These are phyloP conservation scores for Cytospora paraplurivora DNA, from an alignment of 2,329 filamentous ascomycete species.

Conservation along the genomic window DNA sequence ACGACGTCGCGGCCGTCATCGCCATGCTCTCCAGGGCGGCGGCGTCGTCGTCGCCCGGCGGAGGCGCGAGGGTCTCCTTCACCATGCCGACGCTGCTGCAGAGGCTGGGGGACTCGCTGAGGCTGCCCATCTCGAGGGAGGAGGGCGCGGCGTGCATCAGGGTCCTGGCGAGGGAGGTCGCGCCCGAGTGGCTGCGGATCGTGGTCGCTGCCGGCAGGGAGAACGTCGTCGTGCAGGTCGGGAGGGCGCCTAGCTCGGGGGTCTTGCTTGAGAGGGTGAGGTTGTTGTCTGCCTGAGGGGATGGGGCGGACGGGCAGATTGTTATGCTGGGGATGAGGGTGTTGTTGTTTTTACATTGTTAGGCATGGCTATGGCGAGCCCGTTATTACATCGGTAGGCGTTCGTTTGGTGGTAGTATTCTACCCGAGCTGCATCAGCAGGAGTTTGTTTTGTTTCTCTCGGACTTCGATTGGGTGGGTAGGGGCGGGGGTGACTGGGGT, in stretches of 20 bases:
- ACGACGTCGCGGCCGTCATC: constrained; percentile 69
- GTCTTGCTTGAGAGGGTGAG: constrained; percentile 32
- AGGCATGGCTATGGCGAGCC: neutral
- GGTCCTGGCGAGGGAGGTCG: constrained; percentile 56
- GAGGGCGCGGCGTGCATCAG: constrained; percentile 54
- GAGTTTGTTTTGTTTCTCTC: neutral
- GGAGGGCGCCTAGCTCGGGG: constrained; percentile 23
- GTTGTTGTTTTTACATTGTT: neutral
- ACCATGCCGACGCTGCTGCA: constrained; percentile 63
- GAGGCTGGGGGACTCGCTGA: constrained; percentile 69
- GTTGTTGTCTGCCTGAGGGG: constrained; percentile 31
- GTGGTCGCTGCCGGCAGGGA: constrained; percentile 56
- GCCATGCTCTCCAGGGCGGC: constrained; percentile 61
- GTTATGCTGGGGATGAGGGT: neutral
- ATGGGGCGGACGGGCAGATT: neutral
- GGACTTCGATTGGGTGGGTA: neutral
- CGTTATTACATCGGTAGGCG: neutral
- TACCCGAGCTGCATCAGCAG: neutral
- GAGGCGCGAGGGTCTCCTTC: constrained; percentile 64
- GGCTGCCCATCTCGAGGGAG: constrained; percentile 54
- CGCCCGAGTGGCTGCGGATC: constrained; percentile 58
- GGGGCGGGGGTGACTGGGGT: no score
- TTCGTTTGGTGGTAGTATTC: neutral
- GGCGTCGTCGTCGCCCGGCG: constrained; percentile 36
- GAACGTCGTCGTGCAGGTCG: constrained; percentile 58